Conservation (phyloP, 2,329 filamentous ascomycete species). For the Cladophialophora immunda region DNA sequence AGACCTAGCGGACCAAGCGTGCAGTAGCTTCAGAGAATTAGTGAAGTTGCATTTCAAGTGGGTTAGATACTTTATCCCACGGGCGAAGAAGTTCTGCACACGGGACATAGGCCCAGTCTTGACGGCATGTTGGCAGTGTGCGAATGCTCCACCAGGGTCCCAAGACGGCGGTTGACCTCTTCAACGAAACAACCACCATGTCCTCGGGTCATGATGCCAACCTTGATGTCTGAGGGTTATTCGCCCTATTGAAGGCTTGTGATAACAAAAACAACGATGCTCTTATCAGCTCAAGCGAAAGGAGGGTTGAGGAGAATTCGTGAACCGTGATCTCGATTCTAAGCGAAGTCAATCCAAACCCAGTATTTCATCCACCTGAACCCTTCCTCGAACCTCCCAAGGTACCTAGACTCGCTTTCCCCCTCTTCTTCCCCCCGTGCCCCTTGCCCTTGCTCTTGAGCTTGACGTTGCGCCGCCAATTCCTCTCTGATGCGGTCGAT, state of each 20-base stretch:
- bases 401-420: conserved; percentile 10
- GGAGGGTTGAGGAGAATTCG: not conserved
- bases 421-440: too few relatives aligned
- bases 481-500: conserved; percentile 1
- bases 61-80: not conserved
- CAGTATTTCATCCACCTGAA: conserved; percentile 39
- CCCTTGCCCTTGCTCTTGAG: conserved; percentile 2
- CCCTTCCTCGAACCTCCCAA: conserved; percentile 26
- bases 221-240: not conserved
- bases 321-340: not conserved
- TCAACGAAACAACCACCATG: not conserved
- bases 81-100: not conserved
- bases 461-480: not conserved
- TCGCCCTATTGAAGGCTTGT: not conserved
- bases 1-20: conserved; percentile 5
- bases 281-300: not conserved
- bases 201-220: not conserved
- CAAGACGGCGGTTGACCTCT: not conserved
- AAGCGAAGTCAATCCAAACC: conserved; percentile 39
- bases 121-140: not conserved
- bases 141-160: not conserved
- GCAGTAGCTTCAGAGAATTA: conserved; percentile 15
- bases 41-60: conserved; percentile 7
- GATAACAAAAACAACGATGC: not conserved
- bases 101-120: not conserved